Base-by-base conservation (phyloP, 257 asterid genomes). In the Solanum rostratum region DNA sequence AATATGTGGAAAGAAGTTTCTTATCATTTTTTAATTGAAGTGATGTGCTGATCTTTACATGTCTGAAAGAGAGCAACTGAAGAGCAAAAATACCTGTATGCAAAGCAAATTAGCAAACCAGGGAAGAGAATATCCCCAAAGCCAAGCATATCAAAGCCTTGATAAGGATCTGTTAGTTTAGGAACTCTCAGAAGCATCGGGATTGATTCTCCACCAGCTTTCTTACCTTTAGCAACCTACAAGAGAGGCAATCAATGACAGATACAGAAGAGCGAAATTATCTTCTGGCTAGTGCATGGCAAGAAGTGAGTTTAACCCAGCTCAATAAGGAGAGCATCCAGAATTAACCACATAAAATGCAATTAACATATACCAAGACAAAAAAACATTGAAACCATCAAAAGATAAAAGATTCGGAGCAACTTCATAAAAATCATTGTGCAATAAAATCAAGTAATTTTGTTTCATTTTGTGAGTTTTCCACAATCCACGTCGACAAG, bases 171-270 rank as follows among this genome's bases (percentile, higher is more conserved):
- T 85, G 89, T 90, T 65, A 89, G 24, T 85, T 98, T 95, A 87
- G 99, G 99, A 84, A 93, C 92, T 89, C 97, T 92, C 91, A 97
- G 88, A 85, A 95, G 99, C 99, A 97, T 94, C 66, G 99, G 99
- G 82, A 97, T 95, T 29, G 99, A 94, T 90, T 97, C 99, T 89
- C 98, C 99, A 84, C 99, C 96, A 85, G 93, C 89, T 54, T 91
- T 92, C 79, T 92, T 94, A 87, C 98, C 99, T 86, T 89, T 89
- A 86, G 99, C 99, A 86, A 97, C 99, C 99, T 97, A 85, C 86
- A 88, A 30, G 83, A 41, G 84, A 68, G 60, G 81, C 59, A 65
- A 30, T 59, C 50, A 78, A 52, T 7, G 57, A 39, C 80, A 20
- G 55, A 84, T 43, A 62, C 29, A 30, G 43, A 60, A 62, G 65